phyloP scores from a whole-genome alignment of 192 early-diverging fungal genomes.

The Gonapodya sp. region DNA sequence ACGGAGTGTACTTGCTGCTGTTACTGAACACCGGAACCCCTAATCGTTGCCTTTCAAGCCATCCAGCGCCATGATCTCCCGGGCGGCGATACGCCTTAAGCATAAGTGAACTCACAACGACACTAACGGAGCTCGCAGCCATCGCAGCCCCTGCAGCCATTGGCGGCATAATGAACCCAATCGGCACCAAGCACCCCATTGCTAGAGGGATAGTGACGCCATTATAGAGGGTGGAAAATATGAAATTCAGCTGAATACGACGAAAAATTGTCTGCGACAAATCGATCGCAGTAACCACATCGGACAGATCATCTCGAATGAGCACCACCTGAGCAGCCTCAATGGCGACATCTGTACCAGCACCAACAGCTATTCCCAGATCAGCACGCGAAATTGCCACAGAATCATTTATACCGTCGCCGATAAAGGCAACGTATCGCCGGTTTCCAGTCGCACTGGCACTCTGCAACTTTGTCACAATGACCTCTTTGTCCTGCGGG shows the following conservation, averaged over 20 bases:
- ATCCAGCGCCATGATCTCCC: slow-evolving; percentile 9
- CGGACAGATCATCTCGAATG: slow-evolving; percentile 63
- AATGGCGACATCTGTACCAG: slow-evolving; percentile 82
- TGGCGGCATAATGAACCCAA: slow-evolving; percentile 58
- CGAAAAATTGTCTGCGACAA: slow-evolving; percentile 65
- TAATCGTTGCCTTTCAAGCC: neutral
- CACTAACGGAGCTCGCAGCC: slow-evolving; percentile 83
- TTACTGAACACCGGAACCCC: neutral
- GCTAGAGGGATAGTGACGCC: slow-evolving; percentile 3
- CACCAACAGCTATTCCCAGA: slow-evolving; percentile 82
- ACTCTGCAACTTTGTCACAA: slow-evolving; percentile 64
- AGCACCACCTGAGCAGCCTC: slow-evolving; percentile 81
- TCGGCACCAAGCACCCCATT: slow-evolving; percentile 2
- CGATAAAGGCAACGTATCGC: slow-evolving; percentile 74
- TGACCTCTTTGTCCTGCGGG: slow-evolving; percentile 75
- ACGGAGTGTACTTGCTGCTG: too few relatives aligned
- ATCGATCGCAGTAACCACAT: slow-evolving; percentile 68
- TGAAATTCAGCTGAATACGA: slow-evolving; percentile 77
- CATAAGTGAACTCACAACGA: slow-evolving; percentile 78
- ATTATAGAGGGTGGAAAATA: slow-evolving; percentile 22
- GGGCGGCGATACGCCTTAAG: slow-evolving; percentile 58
- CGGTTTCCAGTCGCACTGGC: slow-evolving; percentile 21
- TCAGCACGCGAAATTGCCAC: slow-evolving; percentile 82
- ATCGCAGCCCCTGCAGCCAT: slow-evolving; percentile 92
- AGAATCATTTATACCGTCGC: slow-evolving; percentile 94